Percentiles rank a stretch among this genome's conserved stretches.
phyloP scores from a whole-genome alignment of 169 alveolate genomes.

The Eimeria maxima region DNA sequence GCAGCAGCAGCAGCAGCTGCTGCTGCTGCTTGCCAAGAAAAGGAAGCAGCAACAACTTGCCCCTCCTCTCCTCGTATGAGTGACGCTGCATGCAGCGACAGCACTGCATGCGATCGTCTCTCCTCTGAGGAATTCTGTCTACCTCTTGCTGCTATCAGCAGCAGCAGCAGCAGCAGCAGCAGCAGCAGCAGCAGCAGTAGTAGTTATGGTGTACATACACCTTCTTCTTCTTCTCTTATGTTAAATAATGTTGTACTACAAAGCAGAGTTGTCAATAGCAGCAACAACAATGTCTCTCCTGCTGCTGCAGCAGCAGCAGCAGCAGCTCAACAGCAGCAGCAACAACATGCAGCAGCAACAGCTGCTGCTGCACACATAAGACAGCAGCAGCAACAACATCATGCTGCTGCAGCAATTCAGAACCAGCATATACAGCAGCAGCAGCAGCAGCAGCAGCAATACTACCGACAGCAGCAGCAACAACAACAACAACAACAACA shows the following conservation, averaged over 20 bases:
- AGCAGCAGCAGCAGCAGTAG: no score
- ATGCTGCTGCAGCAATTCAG: background rate
- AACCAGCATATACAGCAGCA: background rate
- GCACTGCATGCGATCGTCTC: constrained; percentile 32
- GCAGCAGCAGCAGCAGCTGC: background rate
- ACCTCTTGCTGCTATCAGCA: background rate
- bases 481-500: background rate
- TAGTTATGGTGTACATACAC: background rate
- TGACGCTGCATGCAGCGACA: constrained; percentile 34
- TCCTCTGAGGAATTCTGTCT: background rate
- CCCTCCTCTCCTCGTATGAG: constrained; percentile 27
- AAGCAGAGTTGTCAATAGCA: background rate
- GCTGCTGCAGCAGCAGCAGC: background rate
- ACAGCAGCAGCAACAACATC: constrained; percentile 34
- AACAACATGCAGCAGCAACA: constrained; percentile 30
- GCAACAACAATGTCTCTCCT: background rate
- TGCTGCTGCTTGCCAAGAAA: background rate
- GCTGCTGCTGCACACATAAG: constrained; percentile 1
- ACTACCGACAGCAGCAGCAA: background rate
- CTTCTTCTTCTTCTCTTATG: background rate
- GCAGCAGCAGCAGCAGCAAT: background rate
- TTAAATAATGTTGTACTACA: background rate
- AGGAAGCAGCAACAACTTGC: background rate
- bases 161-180: background rate
- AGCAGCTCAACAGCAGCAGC: background rate